Conservation (phyloP, 768 basidiomycete genomes). For the Cytidiella melzeri region DNA sequence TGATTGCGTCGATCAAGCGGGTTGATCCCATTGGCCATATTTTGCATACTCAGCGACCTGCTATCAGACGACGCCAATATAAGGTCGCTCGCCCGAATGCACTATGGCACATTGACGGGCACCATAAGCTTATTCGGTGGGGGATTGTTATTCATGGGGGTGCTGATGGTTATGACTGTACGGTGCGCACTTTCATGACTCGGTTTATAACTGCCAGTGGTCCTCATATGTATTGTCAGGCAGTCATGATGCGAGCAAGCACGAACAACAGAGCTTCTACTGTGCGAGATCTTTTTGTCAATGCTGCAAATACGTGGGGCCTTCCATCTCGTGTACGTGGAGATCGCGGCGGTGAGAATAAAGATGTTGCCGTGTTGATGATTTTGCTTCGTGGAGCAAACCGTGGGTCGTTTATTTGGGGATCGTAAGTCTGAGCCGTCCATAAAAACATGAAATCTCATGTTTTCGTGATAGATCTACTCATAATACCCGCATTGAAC, state of each 20-base stretch:
- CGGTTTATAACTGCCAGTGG: not conserved
- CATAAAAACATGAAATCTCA: no score
- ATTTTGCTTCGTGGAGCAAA: conserved; percentile 21
- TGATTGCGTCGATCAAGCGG: conserved; percentile 21
- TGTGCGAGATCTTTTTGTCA: conserved; percentile 20
- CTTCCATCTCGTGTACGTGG: conserved; percentile 22
- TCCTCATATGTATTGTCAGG: conserved; percentile 6
- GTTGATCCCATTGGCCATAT: conserved; percentile 28
- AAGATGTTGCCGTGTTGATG: conserved; percentile 24
- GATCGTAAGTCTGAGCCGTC: conserved; percentile 14
- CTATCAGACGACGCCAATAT: conserved; percentile 12
- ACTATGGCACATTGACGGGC: conserved; percentile 21
- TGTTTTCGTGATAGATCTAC: conserved; percentile 26
- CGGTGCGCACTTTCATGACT: conserved; percentile 18
- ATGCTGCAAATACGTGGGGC: conserved; percentile 12
- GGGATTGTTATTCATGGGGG: conserved; percentile 17
- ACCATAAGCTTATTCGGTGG: conserved; percentile 20
- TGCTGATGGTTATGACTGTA: conserved; percentile 33
- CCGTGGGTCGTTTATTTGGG: conserved; percentile 24
- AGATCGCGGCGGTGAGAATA: conserved; percentile 27
- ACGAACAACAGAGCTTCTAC: conserved; percentile 23
- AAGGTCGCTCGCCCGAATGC: conserved; percentile 13
- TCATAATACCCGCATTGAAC: conserved; percentile 38
- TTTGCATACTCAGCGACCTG: conserved; percentile 14
- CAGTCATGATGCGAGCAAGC: conserved; percentile 19